Evolutionary conservation across 2,329 filamentous ascomycete species (phyloP), one percentile per base, ranked within the genome.

Genomic region (Exophiala spinifera): DNA sequence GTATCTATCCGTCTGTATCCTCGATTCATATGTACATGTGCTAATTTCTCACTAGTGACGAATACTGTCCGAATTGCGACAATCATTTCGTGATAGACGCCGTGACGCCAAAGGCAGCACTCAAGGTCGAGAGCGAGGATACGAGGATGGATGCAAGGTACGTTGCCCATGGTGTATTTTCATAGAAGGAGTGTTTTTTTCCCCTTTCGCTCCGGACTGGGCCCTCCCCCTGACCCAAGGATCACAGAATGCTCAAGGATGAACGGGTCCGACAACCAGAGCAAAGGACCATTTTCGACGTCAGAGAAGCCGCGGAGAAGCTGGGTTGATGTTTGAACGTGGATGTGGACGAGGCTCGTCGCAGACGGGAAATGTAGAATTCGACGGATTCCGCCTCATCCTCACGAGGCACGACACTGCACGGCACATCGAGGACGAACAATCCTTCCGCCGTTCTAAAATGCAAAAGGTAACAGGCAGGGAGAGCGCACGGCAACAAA

Each of bases 41-140:
- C 36, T 39, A n/a, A 39, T 11, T 19, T 19, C n/a, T 42, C 51
- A 33, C 23, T 46, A 83, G 89, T 70, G 94, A 99, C 76, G 95
- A 99, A 72, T 99, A 95, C 79, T 99, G 94, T 78, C 95, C 94
- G 19, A 89, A 96, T 76, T 99, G 94, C 78, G 94, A 99, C 70
- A 99, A 99, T 76, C 95, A 99, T 74, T 99, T 91, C 69, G 88
- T 99, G 36, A 79, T 99, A 61, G 91, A 97, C 3, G 95, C 94
- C 48, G 74, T 87, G 64, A 89, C 87, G 3, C 89, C 94, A 19
- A 88, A 95, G 73, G 82, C 91, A 8, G 82, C 87, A 33, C 75
- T 99, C 48, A 84, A 91, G 62, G 82, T 99, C 48, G 94, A 99
- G 76, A 89, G 92, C 57, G 92, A 95, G 60, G 95, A 99, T 74